These are phyloP conservation scores for Quercus parvula DNA, from an alignment of 306 rosid genomes.

Conservation along the genomic window DNA sequence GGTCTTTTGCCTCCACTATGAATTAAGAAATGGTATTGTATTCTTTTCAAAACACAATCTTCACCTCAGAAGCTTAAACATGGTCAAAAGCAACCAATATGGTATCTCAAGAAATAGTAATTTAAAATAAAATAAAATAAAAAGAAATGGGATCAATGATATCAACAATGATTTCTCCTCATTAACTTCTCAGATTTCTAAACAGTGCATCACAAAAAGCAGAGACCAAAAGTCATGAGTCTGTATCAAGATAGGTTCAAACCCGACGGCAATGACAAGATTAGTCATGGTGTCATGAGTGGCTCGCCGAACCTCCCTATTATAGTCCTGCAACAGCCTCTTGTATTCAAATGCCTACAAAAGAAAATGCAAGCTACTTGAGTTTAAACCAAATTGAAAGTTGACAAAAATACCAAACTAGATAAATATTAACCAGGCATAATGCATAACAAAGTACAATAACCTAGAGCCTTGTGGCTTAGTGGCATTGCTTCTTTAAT, in stretches of 20 bases:
- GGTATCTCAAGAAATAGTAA: slow-evolving; percentile 14
- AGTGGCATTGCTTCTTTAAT: background rate
- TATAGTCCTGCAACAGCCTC: slow-evolving; percentile 89
- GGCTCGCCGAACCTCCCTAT: slow-evolving; percentile 88
- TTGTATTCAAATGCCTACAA: slow-evolving; percentile 85
- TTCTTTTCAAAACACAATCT: slow-evolving; percentile 12
- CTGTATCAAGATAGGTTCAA: slow-evolving; percentile 29
- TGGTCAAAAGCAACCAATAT: slow-evolving; percentile 16
- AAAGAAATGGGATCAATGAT: background rate
- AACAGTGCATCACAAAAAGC: slow-evolving; percentile 8
- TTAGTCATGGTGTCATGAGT: slow-evolving; percentile 86
- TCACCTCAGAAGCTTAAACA: slow-evolving; percentile 15
- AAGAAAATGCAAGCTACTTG: slow-evolving; percentile 17
- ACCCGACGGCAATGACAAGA: slow-evolving; percentile 74
- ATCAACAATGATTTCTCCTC: slow-evolving; percentile 1
- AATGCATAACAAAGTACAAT: slow-evolving; percentile 1
- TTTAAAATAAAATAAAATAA: background rate
- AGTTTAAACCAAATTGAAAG: slow-evolving; percentile 16
- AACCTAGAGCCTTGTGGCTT: too few relatives aligned
- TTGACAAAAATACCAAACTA: background rate
- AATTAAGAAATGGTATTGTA: background rate
- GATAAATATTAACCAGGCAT: background rate
- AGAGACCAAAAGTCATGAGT: slow-evolving; percentile 17
- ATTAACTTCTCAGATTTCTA: slow-evolving; percentile 12
- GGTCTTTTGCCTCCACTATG: background rate